Percentiles rank a stretch among this genome's conserved stretches.
Conservation (phyloP, 352 stramenopile genomes). For the Pythium coloratum region DNA sequence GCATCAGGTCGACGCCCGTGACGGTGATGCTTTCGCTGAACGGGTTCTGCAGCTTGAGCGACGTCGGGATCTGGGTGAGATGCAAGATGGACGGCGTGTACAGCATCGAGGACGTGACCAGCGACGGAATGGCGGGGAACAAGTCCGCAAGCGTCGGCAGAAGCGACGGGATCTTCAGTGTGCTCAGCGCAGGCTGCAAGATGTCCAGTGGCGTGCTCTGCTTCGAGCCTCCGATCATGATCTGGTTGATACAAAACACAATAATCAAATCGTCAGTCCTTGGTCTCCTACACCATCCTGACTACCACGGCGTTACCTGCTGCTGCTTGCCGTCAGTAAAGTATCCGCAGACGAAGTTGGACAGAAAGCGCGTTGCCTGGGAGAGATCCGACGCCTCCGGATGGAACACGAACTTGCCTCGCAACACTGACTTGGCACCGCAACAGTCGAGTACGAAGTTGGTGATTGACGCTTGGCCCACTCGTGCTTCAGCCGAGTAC, state of each 20-base stretch:
- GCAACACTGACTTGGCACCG: slow-evolving; percentile 48
- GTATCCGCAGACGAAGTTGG: slow-evolving; percentile 82
- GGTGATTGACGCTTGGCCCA: slow-evolving; percentile 60
- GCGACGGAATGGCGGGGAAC: slow-evolving; percentile 65
- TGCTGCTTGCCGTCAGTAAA: slow-evolving; percentile 68
- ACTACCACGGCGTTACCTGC: slow-evolving; percentile 35
- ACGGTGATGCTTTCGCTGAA: slow-evolving; percentile 83
- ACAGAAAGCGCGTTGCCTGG: slow-evolving; percentile 61
- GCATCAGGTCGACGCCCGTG: slow-evolving; percentile 55
- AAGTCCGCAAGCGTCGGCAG: slow-evolving; percentile 60
- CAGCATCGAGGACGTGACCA: slow-evolving; percentile 75
- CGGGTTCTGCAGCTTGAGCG: slow-evolving; percentile 74
- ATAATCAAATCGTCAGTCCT: not conserved
- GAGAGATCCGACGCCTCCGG: slow-evolving; percentile 34
- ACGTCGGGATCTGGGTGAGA: slow-evolving; percentile 63
- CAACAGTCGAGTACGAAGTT: slow-evolving; percentile 76
- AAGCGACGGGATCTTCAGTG: slow-evolving; percentile 53
- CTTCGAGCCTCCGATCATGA: slow-evolving; percentile 58
- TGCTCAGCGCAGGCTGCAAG: slow-evolving; percentile 56
- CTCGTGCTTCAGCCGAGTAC: slow-evolving; percentile 38
- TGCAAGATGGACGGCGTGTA: slow-evolving; percentile 78
- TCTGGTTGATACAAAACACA: slow-evolving; percentile 32
- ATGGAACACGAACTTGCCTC: slow-evolving; percentile 60
- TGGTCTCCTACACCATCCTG: not conserved
- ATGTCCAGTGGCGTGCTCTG: slow-evolving; percentile 60